A percentile compares a stretch with the other conserved stretches of the same genome.
Conservation (phyloP, 2,329 filamentous ascomycete species). For the Akanthomyces dipterigenus region DNA sequence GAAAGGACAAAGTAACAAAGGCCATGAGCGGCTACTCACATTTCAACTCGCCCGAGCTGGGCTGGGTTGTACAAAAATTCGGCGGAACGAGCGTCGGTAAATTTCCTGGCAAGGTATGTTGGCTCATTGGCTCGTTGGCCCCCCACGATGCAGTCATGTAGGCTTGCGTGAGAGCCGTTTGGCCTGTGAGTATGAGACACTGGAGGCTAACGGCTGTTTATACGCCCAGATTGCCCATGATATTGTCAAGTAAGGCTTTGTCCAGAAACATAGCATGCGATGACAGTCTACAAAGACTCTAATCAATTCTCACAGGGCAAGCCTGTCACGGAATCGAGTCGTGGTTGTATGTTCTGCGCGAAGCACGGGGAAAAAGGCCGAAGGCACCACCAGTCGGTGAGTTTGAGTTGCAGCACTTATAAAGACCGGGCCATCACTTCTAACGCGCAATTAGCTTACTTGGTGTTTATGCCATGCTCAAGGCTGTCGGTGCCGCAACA, state of each 20-base stretch:
- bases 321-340: constrained; percentile 63
- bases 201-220: background rate
- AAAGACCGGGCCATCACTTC: background rate
- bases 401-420: constrained; percentile 28
- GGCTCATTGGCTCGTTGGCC: background rate
- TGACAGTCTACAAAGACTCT: constrained; percentile 1
- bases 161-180: background rate
- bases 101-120: constrained; percentile 63
- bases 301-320: constrained; percentile 23
- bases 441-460: constrained; percentile 38
- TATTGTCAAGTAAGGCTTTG: constrained; percentile 33
- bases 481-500: constrained; percentile 45
- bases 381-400: constrained; percentile 92
- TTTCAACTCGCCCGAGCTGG: constrained; percentile 34
- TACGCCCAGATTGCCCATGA: constrained; percentile 34
- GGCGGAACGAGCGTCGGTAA: constrained; percentile 94
- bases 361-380: constrained; percentile 88
- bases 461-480: constrained; percentile 52
- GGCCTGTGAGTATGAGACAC: background rate
- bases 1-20: background rate
- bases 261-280: background rate
- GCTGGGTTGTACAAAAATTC: constrained; percentile 91
- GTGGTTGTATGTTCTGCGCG: constrained; percentile 93
- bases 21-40: constrained; percentile 27
- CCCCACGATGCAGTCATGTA: background rate